Conservation (phyloP, 306 rosid species). For the Vigna angularis region DNA sequence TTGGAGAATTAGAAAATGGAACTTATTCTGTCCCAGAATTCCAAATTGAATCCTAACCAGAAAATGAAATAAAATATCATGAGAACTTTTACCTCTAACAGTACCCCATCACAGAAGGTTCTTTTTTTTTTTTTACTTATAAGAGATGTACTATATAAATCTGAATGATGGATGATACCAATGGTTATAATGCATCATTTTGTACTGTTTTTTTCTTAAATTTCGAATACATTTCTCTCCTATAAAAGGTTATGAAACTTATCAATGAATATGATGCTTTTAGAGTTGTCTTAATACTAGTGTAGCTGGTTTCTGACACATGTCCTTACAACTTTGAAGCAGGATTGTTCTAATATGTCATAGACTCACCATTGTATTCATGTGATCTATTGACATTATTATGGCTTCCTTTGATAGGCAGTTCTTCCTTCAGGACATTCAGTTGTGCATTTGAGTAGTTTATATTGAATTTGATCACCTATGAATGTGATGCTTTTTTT, state of each 20-base stretch:
- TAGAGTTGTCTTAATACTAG: conserved; percentile 2
- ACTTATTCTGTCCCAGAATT: conserved; percentile 1
- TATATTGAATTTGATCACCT: conserved; percentile 18
- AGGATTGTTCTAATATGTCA: conserved; percentile 22
- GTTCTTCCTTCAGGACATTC: conserved; percentile 33
- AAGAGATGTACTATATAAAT: conserved; percentile 5
- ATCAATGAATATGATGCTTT: conserved; percentile 26
- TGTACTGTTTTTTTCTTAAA: not conserved
- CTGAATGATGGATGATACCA: conserved; percentile 7
- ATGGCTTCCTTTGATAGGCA: not conserved
- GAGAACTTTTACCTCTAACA: not conserved
- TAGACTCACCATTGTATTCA: not conserved
- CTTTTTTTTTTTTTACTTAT: not conserved
- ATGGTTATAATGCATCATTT: not conserved
- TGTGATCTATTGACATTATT: not conserved
- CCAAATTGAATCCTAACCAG: not conserved
- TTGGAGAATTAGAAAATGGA: conserved; percentile 9
- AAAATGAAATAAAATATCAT: not conserved
- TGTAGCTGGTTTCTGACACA: conserved; percentile 22
- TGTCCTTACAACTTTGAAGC: conserved; percentile 21
- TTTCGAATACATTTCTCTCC: not conserved
- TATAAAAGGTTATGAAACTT: conserved; percentile 10
- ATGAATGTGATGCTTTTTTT: conserved; percentile 26
- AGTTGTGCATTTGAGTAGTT: conserved; percentile 30
- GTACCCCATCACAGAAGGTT: not conserved